Base-by-base conservation (phyloP, 179 eudicot species). In the Carnegiea gigantea region DNA sequence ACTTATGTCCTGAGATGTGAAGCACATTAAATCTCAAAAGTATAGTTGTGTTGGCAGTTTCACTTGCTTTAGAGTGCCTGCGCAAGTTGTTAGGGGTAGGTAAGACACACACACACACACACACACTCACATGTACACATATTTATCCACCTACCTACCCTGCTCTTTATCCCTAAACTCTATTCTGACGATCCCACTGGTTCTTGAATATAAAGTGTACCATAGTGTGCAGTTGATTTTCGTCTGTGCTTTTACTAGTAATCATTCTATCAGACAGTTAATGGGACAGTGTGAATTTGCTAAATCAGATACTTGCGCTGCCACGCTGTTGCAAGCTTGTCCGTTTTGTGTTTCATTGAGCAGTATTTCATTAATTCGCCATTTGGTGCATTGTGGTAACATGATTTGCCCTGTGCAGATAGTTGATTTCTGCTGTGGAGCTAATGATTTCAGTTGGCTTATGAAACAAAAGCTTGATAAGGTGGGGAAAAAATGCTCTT, bases 381-480 rank as follows among this genome's bases (percentile, higher is more conserved):
- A 15, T 43, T 51, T 17, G 62, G 49, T 74, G 60, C 20, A 48
- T 80, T 82, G n/a, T 51, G 54, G 78, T 46, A 79, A 24, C 49
- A 48, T 83, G 79, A 79, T 81, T 15, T 57, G 68, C 80, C 77
- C 23, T 89, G 53, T 76, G 75, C 95, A 95, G 99, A 78, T 95
- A 64, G 99, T 95, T 82, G 98, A 95, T 82, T 94, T 95, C 87
- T 89, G 97, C 84, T 95, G 99, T 82, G 99, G 99, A 71, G 92
- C 98, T 71, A 95, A 95, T 87, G 99, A 95, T 79, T 95, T 95
- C 86, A 94, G 93, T 80, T 84, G 82, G 83, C 84, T 94, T 70
- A 80, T 92, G 95, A 94, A 94, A 83, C 79, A 86, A 83, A 89
- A 90, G 88, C 93, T 95, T 77, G 94, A 95, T 48, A 88, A 87